phyloP scores from a whole-genome alignment of 164 flowering plant species.

The Umbilicus rupestris region DNA sequence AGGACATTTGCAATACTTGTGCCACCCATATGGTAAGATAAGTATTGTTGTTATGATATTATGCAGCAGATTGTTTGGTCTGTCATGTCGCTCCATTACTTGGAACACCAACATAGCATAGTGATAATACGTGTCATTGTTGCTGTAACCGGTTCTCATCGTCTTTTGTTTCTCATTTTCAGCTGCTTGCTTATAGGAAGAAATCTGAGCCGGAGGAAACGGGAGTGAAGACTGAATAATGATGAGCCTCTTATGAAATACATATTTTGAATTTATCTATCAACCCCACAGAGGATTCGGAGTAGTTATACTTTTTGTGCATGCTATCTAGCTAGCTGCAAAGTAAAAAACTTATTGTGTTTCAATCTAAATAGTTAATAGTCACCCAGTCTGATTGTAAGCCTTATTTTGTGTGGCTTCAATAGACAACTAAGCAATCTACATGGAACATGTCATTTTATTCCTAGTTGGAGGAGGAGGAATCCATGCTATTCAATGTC shows the following conservation, averaged over 20 bases:
- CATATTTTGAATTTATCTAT: neutral
- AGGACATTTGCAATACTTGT: slow-evolving; percentile 16
- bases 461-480: too few relatives aligned
- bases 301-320: too few relatives aligned
- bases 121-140: neutral
- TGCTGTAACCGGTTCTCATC: too few relatives aligned
- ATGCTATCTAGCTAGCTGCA: too few relatives aligned
- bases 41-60: neutral
- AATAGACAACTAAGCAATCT: too few relatives aligned
- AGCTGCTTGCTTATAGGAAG: slow-evolving; percentile 41
- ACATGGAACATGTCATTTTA: too few relatives aligned
- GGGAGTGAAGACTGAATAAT: neutral
- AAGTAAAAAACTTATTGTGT: too few relatives aligned
- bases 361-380: too few relatives aligned
- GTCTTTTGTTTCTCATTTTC: slow-evolving; percentile 13
- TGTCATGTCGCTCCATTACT: neutral
- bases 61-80: neutral
- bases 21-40: slow-evolving; percentile 45
- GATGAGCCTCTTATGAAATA: neutral
- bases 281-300: neutral
- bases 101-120: too few relatives aligned
- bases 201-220: slow-evolving; percentile 17
- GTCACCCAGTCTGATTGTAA: too few relatives aligned
- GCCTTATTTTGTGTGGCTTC: too few relatives aligned
- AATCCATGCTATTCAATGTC: too few relatives aligned